Percentiles rank a stretch among this genome's conserved stretches.
Conservation (phyloP, 1,284 basidiomycete species). For the Apiotrichum mycotoxinovorans region DNA sequence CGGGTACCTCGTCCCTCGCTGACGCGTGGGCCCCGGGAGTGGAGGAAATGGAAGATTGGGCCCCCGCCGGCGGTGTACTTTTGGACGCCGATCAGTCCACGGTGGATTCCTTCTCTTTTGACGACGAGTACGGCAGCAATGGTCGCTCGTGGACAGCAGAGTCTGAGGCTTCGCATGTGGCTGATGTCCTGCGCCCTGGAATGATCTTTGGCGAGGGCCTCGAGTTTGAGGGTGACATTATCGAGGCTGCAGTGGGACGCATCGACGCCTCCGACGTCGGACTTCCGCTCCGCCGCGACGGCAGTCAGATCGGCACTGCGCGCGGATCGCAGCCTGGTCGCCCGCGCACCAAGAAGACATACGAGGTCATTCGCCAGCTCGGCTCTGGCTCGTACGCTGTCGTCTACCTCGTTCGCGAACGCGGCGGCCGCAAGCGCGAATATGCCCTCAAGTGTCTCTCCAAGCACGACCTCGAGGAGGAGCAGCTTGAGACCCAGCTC, state of each 20-base stretch:
- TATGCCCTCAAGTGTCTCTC: slow-evolving; percentile 93
- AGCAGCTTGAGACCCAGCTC: slow-evolving; percentile 79
- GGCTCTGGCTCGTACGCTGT: slow-evolving; percentile 88
- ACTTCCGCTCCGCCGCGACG: slow-evolving; percentile 39
- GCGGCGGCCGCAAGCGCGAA: slow-evolving; percentile 76
- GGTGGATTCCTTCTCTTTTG: slow-evolving; percentile 14
- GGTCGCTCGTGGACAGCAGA: slow-evolving; percentile 21
- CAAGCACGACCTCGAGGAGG: slow-evolving; percentile 83
- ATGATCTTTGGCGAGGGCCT: slow-evolving; percentile 48
- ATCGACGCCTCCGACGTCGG: slow-evolving; percentile 22
- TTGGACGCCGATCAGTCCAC: slow-evolving; percentile 28
- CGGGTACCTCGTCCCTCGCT: slow-evolving; percentile 14
- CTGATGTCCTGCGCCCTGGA: slow-evolving; percentile 36
- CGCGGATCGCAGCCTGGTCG: slow-evolving; percentile 9
- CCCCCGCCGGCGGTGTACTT: slow-evolving; percentile 42
- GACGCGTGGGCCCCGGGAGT: slow-evolving; percentile 28
- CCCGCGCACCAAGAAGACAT: slow-evolving; percentile 44
- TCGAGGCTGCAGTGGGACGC: slow-evolving; percentile 41
- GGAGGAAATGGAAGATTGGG: slow-evolving; percentile 42
- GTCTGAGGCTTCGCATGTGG: slow-evolving; percentile 23
- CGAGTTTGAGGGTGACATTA: slow-evolving; percentile 45
- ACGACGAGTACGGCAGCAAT: slow-evolving; percentile 21
- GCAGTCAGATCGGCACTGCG: slow-evolving; percentile 34
- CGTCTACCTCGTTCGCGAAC: slow-evolving; percentile 87
- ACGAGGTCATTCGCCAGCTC: slow-evolving; percentile 77